Conservation (phyloP, 805 yeast species). For the Ogataea henricii region DNA sequence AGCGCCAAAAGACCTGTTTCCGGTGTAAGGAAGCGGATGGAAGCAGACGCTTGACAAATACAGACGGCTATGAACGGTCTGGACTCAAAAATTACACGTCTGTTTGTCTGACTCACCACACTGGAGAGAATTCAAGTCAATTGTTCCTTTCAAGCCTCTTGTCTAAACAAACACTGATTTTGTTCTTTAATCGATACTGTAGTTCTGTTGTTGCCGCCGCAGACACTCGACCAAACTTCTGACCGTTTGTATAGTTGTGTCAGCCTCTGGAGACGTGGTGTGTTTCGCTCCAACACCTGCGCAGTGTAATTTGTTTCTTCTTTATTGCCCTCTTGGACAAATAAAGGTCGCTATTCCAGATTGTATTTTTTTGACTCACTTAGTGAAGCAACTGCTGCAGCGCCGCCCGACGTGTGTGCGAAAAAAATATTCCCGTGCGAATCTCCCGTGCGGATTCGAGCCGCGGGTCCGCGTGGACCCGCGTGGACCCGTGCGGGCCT, state of each 20-base stretch:
- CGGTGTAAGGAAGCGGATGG: background rate
- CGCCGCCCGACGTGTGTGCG: constrained; percentile 2
- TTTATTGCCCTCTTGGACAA: background rate
- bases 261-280: constrained; percentile 1
- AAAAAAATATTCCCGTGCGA: background rate
- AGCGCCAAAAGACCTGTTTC: background rate
- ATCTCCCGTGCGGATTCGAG: too few relatives aligned
- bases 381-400: constrained; percentile 7
- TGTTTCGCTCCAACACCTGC: background rate
- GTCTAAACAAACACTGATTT: too few relatives aligned
- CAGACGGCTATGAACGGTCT: too few relatives aligned
- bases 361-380: background rate
- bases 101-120: background rate
- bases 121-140: background rate
- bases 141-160: background rate
- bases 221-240: background rate
- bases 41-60: background rate
- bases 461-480: background rate
- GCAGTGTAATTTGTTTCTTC: background rate
- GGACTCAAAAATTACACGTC: too few relatives aligned
- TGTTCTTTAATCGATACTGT: too few relatives aligned
- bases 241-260: background rate
- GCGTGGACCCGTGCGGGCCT: background rate
- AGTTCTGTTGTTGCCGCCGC: background rate
- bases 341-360: constrained; percentile 1